Base-by-base conservation (phyloP, 768 basidiomycete genomes). In the Boletus rubescentipes region DNA sequence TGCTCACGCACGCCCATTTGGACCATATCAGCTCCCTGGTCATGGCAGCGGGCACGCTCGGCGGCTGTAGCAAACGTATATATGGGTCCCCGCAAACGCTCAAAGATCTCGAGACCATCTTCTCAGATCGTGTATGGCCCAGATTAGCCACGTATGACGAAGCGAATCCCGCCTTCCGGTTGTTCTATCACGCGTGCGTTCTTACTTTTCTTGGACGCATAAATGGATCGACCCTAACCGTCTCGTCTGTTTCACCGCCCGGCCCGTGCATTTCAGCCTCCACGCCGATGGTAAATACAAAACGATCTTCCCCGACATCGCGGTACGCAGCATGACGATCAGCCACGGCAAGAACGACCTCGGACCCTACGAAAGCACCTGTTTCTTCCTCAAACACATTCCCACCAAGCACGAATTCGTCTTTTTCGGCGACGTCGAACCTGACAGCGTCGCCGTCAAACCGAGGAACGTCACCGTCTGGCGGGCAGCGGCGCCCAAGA, bases 341-440 rank as follows among this genome's bases (percentile, higher is more conserved):
- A 86, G 80, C 51, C 91, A 93, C 62, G 92, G 94, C 11, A 74
- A 75, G 55, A 81, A 81, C 64, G 62, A 62, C 5, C 66, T 70
- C 43, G 82, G 81, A 16, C 67, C 72, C 34, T 94, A 97, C 71
- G 79, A 86, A 15, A 89, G 89, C 14, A 75, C 87, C 1, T 96
- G 94, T 15, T 95, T 90, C 75, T 96, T 96, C 69, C 70, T 98
- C 61, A 82, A 85, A 14, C 81, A 89, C 59, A 78, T 89, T 47
- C 71, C 77, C 16, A 77, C 79, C 32, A 69, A 68, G 2, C 78
- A 75, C 43, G 91, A 96, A 68, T 86, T 98, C 59, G 76, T 98
- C 35, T 98, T 98, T 72, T 96, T 97, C 61, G 96, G 96, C 1
- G 94, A 96, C 70, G 87, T 97, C 55, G 92, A 95, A 64, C 91